Evolutionary conservation across 1,284 basidiomycete species (phyloP).

Genomic region (Wolfiporia cocos): DNA sequence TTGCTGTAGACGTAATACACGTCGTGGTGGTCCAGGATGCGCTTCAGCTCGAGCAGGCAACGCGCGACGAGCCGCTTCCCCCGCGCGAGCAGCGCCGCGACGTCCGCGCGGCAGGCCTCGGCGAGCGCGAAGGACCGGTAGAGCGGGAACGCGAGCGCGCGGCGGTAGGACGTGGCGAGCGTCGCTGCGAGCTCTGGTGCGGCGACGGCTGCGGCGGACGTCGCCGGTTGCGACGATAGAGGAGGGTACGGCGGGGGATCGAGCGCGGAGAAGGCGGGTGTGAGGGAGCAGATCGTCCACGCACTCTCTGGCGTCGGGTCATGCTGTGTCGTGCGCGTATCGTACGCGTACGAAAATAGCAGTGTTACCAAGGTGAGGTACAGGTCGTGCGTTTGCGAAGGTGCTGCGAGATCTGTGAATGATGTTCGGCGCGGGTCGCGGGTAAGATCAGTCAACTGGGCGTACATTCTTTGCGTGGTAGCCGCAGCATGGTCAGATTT

Average conservation of each 20-base stretch:
- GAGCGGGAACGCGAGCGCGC: constrained; percentile 66
- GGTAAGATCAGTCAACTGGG: constrained; percentile 8
- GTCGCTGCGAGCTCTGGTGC: constrained; percentile 45
- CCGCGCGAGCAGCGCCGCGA: constrained; percentile 46
- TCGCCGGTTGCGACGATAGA: constrained; percentile 15
- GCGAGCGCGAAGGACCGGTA: constrained; percentile 70
- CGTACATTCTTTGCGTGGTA: constrained; percentile 76
- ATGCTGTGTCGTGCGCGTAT: constrained; percentile 64
- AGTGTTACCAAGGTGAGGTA: constrained; percentile 65
- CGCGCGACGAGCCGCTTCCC: constrained; percentile 58
- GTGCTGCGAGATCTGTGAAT: constrained; percentile 50
- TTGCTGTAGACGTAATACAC: constrained; percentile 81
- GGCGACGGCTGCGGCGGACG: constrained; percentile 31
- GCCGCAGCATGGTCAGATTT: constrained; percentile 55
- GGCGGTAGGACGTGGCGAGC: constrained; percentile 60
- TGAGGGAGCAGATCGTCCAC: constrained; percentile 70
- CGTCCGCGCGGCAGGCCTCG: constrained; percentile 59
- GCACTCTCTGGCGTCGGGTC: constrained; percentile 80
- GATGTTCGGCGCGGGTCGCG: constrained; percentile 4
- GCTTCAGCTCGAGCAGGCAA: constrained; percentile 62
- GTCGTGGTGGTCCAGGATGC: constrained; percentile 70
- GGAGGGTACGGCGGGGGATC: constrained; percentile 53
- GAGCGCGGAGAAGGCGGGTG: constrained; percentile 71
- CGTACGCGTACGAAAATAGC: constrained; percentile 73
- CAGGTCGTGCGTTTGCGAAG: constrained; percentile 47